Base-by-base conservation (phyloP, 352 stramenopile genomes). In the Phytophthora ramorum region DNA sequence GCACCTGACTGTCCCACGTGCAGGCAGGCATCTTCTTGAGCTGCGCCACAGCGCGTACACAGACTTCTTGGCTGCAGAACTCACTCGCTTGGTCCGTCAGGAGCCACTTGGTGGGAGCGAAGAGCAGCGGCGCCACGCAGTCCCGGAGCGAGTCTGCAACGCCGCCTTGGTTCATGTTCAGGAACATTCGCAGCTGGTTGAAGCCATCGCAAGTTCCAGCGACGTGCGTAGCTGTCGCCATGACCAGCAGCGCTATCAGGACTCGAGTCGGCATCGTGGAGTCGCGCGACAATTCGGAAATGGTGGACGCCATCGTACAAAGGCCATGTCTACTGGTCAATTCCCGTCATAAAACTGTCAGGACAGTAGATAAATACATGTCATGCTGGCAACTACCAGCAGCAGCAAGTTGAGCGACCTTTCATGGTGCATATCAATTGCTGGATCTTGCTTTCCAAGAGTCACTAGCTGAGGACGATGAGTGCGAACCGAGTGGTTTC, bases 401-500 rank as follows among this genome's bases (percentile, higher is more conserved):
- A 14, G 26, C 26, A 32, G 26, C 26, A 8, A 32, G 26, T 32
- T 32, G 26, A 20, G 38, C 35, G 56, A 57, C 45, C 37, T 45
- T 63, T 63, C 34, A 43, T 49, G 9, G 28, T 17, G 48, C 9
- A 41, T 13, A 34, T 40, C n/a, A 22, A 35, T 14, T 37, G 14
- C 1, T 3, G 7, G 19, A 40, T 30, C n/a, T 16, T 24, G 28
- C 20, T 30, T n/a, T 43, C 32, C 32, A 65, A 65, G 41, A 37
- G 54, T 53, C 43, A 53, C 54, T 4, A 14, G 49, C 37, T 30
- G 14, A 40, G 10, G 7, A 24, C 4, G 10, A 94, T 94, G 86
- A 94, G 86, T 71, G 59, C 53, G 16, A 93, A 94, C 51, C 79
- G 86, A 57, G 55, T 76, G 22, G 73, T 92, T 44, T 82, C 76